phyloP scores from a whole-genome alignment of 2,329 filamentous ascomycete species.

The Aspergillus phoenicis region DNA sequence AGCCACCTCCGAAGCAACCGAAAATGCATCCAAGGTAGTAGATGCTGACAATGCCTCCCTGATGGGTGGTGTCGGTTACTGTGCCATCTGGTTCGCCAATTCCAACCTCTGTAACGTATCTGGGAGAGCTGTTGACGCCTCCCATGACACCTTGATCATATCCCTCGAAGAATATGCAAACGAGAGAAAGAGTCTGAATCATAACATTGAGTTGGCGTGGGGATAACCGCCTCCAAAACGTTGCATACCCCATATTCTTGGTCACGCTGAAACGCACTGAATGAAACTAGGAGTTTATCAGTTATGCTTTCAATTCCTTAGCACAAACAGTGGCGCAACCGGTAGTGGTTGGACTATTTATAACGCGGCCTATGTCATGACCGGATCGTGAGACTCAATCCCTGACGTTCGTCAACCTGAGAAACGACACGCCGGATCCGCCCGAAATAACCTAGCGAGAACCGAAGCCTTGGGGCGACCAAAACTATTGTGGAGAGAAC shows the following conservation, averaged over 20 bases:
- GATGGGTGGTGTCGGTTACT: constrained; percentile 52
- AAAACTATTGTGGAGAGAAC: too few relatives aligned
- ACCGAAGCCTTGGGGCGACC: too few relatives aligned
- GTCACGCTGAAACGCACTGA: too few relatives aligned
- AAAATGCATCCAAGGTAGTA: constrained; percentile 57
- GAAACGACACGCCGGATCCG: too few relatives aligned
- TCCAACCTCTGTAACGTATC: constrained; percentile 44
- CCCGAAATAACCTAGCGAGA: too few relatives aligned
- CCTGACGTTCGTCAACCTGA: too few relatives aligned
- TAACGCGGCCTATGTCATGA: too few relatives aligned
- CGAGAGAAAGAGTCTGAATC: constrained; percentile 36
- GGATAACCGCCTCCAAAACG: constrained; percentile 48
- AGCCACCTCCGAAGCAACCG: constrained; percentile 54
- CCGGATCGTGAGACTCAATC: too few relatives aligned
- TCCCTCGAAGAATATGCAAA: constrained; percentile 46
- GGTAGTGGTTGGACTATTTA: too few relatives aligned
- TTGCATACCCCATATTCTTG: constrained; percentile 34
- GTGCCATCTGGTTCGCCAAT: constrained; percentile 51
- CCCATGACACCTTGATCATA: constrained; percentile 61
- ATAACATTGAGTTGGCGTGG: constrained; percentile 47
- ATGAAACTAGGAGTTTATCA: too few relatives aligned
- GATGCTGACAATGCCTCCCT: constrained; percentile 57
- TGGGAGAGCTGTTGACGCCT: constrained; percentile 48
- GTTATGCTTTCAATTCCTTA: too few relatives aligned
- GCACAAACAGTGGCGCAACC: too few relatives aligned